These are phyloP conservation scores for Davidsoniella virescens DNA, from an alignment of 2,329 filamentous ascomycete genomes.

Conservation along the genomic window DNA sequence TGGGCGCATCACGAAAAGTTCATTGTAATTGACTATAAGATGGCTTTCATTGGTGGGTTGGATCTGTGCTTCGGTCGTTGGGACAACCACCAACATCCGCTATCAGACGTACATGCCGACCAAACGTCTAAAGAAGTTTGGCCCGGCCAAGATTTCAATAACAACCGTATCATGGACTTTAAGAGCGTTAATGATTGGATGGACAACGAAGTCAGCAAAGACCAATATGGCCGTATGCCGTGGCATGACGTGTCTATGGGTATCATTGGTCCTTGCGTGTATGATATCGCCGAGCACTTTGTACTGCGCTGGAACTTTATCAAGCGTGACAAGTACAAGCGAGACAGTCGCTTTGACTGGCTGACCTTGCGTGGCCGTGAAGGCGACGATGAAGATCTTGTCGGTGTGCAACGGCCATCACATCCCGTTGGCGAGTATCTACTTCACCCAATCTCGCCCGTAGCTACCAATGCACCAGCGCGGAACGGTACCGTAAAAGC, in stretches of 20 bases:
- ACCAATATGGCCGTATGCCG: conserved; percentile 86
- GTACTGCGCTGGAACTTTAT: conserved; percentile 90
- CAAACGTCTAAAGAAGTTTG: conserved; percentile 72
- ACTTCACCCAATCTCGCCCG: conserved; percentile 56
- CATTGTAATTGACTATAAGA: conserved; percentile 77
- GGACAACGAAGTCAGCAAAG: conserved; percentile 79
- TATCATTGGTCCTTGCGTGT: conserved; percentile 73
- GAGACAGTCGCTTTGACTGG: conserved; percentile 72
- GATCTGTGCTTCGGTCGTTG: conserved; percentile 93
- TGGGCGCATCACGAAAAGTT: conserved; percentile 99
- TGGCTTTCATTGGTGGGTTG: conserved; percentile 86
- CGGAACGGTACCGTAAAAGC: conserved; percentile 60
- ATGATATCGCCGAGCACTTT: conserved; percentile 93
- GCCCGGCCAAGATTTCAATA: conserved; percentile 96
- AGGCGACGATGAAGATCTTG: conserved; percentile 65
- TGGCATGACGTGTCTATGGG: conserved; percentile 97
- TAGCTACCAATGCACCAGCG: conserved; percentile 48
- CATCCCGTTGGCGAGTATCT: conserved; percentile 81
- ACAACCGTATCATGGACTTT: conserved; percentile 93
- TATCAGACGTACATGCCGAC: conserved; percentile 76
- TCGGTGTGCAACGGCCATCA: conserved; percentile 76
- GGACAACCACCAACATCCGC: conserved; percentile 72
- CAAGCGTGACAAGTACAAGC: conserved; percentile 96
- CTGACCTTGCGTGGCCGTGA: conserved; percentile 60
- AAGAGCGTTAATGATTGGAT: conserved; percentile 84